phyloP scores from a whole-genome alignment of 2,329 filamentous ascomycete species.

The Achaetomium macrosporum region DNA sequence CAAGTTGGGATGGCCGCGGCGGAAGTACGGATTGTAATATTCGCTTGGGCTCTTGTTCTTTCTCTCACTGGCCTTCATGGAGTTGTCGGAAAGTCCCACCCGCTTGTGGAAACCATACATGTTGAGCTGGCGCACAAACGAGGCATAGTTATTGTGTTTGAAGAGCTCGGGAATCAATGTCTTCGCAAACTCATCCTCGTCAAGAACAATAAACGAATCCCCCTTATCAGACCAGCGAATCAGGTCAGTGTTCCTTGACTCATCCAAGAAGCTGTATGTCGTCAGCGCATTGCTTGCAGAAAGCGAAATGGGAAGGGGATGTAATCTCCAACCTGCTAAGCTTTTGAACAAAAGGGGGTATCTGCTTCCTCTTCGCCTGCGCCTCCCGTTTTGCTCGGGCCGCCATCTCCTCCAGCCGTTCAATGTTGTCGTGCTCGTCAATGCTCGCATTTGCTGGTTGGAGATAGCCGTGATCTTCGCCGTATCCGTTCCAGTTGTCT shows the following conservation, averaged over 20 bases:
- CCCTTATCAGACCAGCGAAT: constrained; percentile 97
- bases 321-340: constrained; percentile 67
- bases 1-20: constrained; percentile 83
- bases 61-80: constrained; percentile 92
- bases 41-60: constrained; percentile 98
- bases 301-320: constrained; percentile 2
- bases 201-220: constrained; percentile 91
- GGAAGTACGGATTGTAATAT: constrained; percentile 96
- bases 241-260: constrained; percentile 85
- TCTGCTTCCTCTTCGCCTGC: constrained; percentile 86
- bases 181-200: constrained; percentile 98
- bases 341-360: constrained; percentile 96
- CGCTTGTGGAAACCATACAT: constrained; percentile 99
- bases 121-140: constrained; percentile 90
- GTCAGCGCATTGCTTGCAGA: constrained; percentile 18
- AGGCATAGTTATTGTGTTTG: constrained; percentile 98
- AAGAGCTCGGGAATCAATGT: constrained; percentile 95
- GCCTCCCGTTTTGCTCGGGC: constrained; percentile 80
- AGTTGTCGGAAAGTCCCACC: constrained; percentile 89
- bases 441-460: constrained; percentile 32
- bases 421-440: constrained; percentile 64
- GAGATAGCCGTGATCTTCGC: constrained; percentile 37
- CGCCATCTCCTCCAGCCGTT: constrained; percentile 73
- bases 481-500: constrained; percentile 36
- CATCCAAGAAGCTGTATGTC: constrained; percentile 73